Base-by-base conservation (phyloP, 306 rosid species). In the Psophocarpus tetragonolobus region DNA sequence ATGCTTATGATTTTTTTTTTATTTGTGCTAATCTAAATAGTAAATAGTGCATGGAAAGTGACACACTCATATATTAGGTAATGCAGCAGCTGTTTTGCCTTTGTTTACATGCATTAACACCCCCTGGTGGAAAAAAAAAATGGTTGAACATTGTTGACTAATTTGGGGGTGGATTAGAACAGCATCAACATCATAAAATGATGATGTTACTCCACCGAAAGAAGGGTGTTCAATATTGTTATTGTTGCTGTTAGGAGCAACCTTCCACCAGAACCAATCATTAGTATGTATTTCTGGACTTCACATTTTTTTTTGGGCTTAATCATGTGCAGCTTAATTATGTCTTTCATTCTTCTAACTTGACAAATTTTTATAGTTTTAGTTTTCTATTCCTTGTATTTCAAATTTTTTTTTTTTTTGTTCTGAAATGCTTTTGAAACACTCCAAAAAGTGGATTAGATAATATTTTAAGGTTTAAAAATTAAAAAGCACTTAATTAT, bases 151-250 rank as follows among this genome's bases (percentile, higher is more conserved):
- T 23, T 23, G 35, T 83, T 75, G 85, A 63, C 74, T 60, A 79
- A 35, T 69, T 47, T 14, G 39, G 10, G 17, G 7, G 8, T 7
- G 39, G 79, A 71, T 72, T 71, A 53, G 63, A 74, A 68, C 60
- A 20, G 48, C 78, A 73, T 80, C 58, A 50, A 50, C 30, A 18
- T 72, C 74, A 50, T 48, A 64, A 73, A 65, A 60, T 69, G 62
- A 33, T 51, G 74, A 73, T 48, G 68, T 63, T 47, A 50, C 41
- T 48, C 57, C 83, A 73, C 87, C 84, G 85, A 84, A 83, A 80
- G 82, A 32, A 62, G 79, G 51, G 66, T 15, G 0, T 74, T 62
- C 73, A 76, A 48, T 32, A 45, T 79, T 61, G 73, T 58, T 32
- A 45, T 79, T 61, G 73, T 58, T 21, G 68, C 29, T 53, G 27